Conservation (phyloP, 2,329 filamentous ascomycete genomes). For the Sporothrix schenckii region DNA sequence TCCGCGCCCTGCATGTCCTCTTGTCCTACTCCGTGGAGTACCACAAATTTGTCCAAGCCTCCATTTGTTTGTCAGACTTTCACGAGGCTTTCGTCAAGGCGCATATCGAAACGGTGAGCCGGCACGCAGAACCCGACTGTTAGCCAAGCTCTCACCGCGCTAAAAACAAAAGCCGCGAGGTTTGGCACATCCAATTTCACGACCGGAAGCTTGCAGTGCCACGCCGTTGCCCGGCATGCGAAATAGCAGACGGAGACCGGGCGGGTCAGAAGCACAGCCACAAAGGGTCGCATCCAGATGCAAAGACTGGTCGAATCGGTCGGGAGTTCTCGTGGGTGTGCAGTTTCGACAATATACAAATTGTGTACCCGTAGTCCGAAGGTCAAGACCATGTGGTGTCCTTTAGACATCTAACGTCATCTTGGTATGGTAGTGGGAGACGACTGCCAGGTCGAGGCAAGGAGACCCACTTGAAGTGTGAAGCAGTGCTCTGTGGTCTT, state of each 20-base stretch:
- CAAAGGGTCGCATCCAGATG: background rate
- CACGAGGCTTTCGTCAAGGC: slow-evolving; percentile 7
- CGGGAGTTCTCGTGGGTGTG: background rate
- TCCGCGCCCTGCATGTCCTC: background rate
- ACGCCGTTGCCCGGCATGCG: background rate
- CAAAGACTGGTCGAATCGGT: background rate
- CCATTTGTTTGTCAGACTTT: slow-evolving; percentile 4
- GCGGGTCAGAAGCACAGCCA: background rate
- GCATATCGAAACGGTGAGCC: background rate
- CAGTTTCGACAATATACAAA: background rate
- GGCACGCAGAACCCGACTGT: background rate
- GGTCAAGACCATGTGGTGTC: too few species aligned
- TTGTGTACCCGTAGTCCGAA: background rate
- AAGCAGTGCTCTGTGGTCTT: too few species aligned
- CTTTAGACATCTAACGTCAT: too few species aligned
- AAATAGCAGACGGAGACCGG: background rate
- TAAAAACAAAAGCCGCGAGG: background rate
- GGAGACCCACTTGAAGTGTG: too few species aligned
- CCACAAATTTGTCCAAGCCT: background rate
- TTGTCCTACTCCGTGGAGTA: background rate
- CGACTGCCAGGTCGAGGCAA: too few species aligned
- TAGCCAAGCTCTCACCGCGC: background rate
- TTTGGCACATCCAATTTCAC: background rate
- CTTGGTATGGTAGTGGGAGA: too few species aligned
- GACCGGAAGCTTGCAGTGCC: background rate